These are phyloP conservation scores for Xerocomellus chrysenteron DNA, from an alignment of 768 basidiomycete genomes.

Conservation along the genomic window DNA sequence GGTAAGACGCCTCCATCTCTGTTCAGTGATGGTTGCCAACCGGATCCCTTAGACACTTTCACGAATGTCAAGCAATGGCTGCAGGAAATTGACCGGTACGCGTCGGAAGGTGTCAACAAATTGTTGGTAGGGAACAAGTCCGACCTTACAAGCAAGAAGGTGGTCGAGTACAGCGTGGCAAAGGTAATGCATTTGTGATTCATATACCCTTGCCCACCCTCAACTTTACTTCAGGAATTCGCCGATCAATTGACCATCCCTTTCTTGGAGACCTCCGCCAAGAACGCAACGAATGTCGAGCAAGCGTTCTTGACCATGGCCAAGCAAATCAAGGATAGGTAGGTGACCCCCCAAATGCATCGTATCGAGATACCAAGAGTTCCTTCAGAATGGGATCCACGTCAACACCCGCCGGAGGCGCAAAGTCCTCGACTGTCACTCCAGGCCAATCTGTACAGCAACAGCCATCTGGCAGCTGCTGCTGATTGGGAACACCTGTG, in stretches of 20 bases:
- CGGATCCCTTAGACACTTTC: constrained; percentile 70
- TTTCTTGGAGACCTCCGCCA: constrained; percentile 99
- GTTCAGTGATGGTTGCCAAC: constrained; percentile 6
- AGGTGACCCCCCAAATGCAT: constrained; percentile 17
- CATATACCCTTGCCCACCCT: background rate
- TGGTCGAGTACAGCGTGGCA: constrained; percentile 84
- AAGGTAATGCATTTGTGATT: constrained; percentile 51
- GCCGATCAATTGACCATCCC: constrained; percentile 92
- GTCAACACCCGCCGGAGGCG: constrained; percentile 67
- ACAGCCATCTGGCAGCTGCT: constrained; percentile 72
- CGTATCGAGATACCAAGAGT: background rate
- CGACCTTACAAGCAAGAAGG: constrained; percentile 95
- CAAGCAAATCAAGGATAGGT: constrained; percentile 94
- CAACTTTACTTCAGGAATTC: constrained; percentile 64
- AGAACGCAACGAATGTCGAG: constrained; percentile 98
- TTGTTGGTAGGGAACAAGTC: constrained; percentile 98
- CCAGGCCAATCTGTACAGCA: constrained; percentile 83
- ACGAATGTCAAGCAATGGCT: constrained; percentile 95
- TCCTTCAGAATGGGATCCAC: constrained; percentile 77
- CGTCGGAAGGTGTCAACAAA: constrained; percentile 98
- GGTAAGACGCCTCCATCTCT: constrained; percentile 41
- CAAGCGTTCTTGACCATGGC: constrained; percentile 99
- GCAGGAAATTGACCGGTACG: constrained; percentile 92
- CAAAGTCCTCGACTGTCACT: constrained; percentile 81
- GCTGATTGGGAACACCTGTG: constrained; percentile 47